Evolutionary conservation across 2,329 filamentous ascomycete species (phyloP).

Genomic region (Magnaporthiopsis incrustans): DNA sequence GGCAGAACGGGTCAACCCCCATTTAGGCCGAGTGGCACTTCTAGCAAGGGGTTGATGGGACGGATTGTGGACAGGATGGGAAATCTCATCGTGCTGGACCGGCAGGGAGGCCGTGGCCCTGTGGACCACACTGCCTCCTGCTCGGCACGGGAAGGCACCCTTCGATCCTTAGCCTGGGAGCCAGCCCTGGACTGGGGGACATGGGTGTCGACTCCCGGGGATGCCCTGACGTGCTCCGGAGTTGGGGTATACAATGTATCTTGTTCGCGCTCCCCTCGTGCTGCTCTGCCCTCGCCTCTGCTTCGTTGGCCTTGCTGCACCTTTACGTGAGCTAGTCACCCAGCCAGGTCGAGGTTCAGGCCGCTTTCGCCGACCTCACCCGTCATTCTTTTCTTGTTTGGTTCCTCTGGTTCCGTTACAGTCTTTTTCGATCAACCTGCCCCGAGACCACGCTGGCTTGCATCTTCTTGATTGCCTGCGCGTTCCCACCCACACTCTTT

Average conservation of each 20-base stretch:
- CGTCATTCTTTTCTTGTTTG: neutral
- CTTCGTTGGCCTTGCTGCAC: constrained; percentile 1
- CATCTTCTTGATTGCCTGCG: neutral
- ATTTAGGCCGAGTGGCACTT: neutral
- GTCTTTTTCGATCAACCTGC: neutral
- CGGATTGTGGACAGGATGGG: neutral
- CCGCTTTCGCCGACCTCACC: neutral
- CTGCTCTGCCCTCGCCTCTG: neutral
- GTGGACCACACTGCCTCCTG: neutral
- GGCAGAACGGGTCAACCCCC: neutral
- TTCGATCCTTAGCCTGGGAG: neutral
- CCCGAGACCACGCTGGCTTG: neutral
- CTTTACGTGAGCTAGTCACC: neutral
- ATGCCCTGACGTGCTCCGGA: neutral
- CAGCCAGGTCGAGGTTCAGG: neutral
- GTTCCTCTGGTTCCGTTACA: neutral
- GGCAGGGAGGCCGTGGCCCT: neutral
- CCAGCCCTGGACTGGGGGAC: neutral
- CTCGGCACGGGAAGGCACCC: neutral
- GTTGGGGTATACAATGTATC: constrained; percentile 1
- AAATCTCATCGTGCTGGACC: neutral
- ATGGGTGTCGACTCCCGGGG: neutral
- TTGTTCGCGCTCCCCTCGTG: neutral
- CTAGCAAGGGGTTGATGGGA: too few species aligned
- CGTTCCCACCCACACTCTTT: neutral